Conservation (phyloP, 257 asterid genomes). For the Coffea eugenioides region DNA sequence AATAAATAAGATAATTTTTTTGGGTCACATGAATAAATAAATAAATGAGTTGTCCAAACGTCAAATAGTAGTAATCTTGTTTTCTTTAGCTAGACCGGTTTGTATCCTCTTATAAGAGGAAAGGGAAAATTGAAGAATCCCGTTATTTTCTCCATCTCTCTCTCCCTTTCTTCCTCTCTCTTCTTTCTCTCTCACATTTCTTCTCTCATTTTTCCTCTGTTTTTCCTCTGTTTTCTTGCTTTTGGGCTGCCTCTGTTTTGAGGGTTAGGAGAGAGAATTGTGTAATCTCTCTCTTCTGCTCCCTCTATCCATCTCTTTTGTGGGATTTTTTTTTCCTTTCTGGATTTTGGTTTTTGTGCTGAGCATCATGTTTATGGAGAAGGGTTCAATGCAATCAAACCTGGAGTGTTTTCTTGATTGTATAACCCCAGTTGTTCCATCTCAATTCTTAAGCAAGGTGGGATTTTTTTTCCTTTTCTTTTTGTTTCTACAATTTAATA, state of each 20-base stretch:
- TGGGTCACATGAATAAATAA: too few relatives aligned
- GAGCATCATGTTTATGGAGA: slow-evolving; percentile 34
- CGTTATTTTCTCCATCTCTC: slow-evolving; percentile 59
- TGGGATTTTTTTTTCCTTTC: not conserved
- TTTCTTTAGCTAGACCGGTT: slow-evolving; percentile 29
- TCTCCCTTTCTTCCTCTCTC: slow-evolving; percentile 29
- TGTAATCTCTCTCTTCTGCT: slow-evolving; percentile 33
- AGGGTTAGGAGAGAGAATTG: slow-evolving; percentile 56
- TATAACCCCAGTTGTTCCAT: slow-evolving; percentile 40
- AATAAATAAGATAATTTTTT: not conserved
- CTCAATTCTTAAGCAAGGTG: slow-evolving; percentile 47
- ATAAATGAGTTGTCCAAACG: slow-evolving; percentile 56
- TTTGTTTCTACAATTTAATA: not conserved
- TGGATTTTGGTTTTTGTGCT: slow-evolving; percentile 1
- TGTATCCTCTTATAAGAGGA: slow-evolving; percentile 17
- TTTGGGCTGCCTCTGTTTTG: slow-evolving; percentile 35
- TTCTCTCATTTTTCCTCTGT: slow-evolving; percentile 1
- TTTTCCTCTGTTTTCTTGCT: slow-evolving; percentile 27
- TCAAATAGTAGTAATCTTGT: slow-evolving; percentile 47
- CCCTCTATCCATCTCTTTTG: slow-evolving; percentile 30
- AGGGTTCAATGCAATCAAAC: slow-evolving; percentile 42
- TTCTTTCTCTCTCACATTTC: not conserved
- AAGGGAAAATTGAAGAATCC: slow-evolving; percentile 46
- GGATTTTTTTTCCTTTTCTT: not conserved
- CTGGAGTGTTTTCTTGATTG: slow-evolving; percentile 44